Evolutionary conservation across 164 flowering plant species (phyloP).

Genomic region (Stephania cephalantha): DNA sequence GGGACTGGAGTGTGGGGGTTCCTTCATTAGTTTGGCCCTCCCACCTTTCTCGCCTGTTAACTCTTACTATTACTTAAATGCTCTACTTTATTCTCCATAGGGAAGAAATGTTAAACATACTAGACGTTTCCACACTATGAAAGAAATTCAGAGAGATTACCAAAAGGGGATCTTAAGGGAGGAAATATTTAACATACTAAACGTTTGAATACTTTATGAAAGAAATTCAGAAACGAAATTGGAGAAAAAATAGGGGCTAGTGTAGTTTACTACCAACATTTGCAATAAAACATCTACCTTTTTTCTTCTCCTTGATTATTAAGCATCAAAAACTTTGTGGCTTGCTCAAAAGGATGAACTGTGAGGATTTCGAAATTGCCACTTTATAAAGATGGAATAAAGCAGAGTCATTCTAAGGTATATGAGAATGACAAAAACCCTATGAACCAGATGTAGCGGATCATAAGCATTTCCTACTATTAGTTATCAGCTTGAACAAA

Average conservation of each 20-base stretch:
- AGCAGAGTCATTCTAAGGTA: neutral
- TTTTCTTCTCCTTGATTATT: neutral
- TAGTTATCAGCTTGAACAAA: too few relatives aligned
- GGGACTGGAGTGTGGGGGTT: too few relatives aligned
- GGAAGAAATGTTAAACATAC: too few relatives aligned
- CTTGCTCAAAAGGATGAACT: neutral
- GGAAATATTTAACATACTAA: neutral
- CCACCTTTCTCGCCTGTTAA: too few relatives aligned
- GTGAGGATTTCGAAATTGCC: neutral
- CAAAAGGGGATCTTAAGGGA: neutral
- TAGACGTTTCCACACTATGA: too few relatives aligned
- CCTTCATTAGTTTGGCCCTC: too few relatives aligned
- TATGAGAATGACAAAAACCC: too few relatives aligned
- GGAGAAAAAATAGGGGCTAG: neutral
- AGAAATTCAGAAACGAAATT: neutral
- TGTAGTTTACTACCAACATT: neutral
- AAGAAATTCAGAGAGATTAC: neutral
- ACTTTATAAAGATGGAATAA: neutral
- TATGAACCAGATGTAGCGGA: too few relatives aligned
- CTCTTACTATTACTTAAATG: too few relatives aligned
- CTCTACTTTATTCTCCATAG: too few relatives aligned
- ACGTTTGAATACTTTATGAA: neutral
- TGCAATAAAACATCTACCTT: neutral
- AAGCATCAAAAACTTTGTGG: neutral
- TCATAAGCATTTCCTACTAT: too few relatives aligned